These are phyloP conservation scores for Fusarium secorum DNA, from an alignment of 2,329 filamentous ascomycete species.

Conservation along the genomic window DNA sequence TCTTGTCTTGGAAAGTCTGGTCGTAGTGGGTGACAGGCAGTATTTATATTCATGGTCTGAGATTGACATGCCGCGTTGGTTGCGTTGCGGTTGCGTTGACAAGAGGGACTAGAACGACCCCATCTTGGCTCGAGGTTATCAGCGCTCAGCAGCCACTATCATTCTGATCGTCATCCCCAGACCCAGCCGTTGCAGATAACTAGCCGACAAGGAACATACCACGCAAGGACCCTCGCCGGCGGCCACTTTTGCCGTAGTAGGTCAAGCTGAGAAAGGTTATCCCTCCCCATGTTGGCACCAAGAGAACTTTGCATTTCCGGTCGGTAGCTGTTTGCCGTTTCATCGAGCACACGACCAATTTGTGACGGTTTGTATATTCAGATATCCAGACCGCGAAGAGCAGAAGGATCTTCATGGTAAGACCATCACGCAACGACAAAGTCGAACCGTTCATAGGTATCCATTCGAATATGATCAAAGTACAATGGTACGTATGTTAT, in stretches of 20 bases:
- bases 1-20: constrained; percentile 11
- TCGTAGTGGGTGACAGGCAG: constrained; percentile 26
- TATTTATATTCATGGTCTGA: constrained; percentile 34
- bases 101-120: not conserved
- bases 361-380: not conserved
- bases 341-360: not conserved
- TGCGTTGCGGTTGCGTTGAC: not conserved
- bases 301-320: constrained; percentile 23
- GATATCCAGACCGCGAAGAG: not conserved
- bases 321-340: constrained; percentile 10
- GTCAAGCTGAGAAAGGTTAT: constrained; percentile 13
- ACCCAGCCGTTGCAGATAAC: constrained; percentile 36
- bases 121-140: constrained; percentile 21
- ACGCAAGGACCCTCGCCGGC: constrained; percentile 31
- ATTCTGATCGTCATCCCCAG: constrained; percentile 34
- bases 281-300: constrained; percentile 1
- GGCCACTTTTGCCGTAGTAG: constrained; percentile 26
- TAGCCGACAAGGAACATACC: constrained; percentile 23
- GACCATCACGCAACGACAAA: not conserved
- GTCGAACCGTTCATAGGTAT: not conserved
- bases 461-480: not conserved
- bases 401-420: not conserved
- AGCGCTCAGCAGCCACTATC: constrained; percentile 22
- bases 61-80: not conserved
- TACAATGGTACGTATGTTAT: constrained; percentile 1